Percentiles rank a stretch among this genome's conserved stretches.
phyloP scores from a whole-genome alignment of 371 early-diverging fungal genomes.

The Mucor plumbeus region DNA sequence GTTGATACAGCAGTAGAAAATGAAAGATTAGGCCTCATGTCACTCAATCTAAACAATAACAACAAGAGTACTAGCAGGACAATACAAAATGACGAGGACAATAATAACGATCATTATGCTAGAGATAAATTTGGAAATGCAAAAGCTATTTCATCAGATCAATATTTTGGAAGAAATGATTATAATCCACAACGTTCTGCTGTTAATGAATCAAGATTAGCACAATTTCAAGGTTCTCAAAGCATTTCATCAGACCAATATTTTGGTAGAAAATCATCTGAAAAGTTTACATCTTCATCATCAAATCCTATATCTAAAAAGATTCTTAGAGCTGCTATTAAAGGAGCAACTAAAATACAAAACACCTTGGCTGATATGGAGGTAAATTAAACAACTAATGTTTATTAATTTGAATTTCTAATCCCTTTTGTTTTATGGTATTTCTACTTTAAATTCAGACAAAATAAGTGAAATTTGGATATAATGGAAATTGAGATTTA shows the following conservation, averaged over 20 bases:
- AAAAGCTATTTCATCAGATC: conserved; percentile 69
- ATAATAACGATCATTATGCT: conserved; percentile 42
- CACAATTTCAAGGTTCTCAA: conserved; percentile 72
- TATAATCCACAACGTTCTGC: conserved; percentile 58
- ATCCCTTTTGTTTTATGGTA: no score
- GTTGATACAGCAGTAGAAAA: neutral
- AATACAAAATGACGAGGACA: neutral
- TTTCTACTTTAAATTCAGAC: no score
- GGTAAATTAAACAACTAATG: neutral
- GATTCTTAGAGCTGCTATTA: conserved; percentile 36
- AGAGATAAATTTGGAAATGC: conserved; percentile 75
- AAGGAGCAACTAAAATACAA: conserved; percentile 43
- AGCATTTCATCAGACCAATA: conserved; percentile 57
- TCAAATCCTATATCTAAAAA: conserved; percentile 32
- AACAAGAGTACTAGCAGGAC: neutral
- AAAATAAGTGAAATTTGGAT: no score
- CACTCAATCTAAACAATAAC: neutral
- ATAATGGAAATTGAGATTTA: no score
- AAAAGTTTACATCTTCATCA: neutral
- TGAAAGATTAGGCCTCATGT: conserved; percentile 22
- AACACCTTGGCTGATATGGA: conserved; percentile 30
- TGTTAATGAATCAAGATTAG: conserved; percentile 64
- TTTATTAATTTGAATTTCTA: neutral
- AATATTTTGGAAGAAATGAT: conserved; percentile 55
- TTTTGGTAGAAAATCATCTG: conserved; percentile 42